Base-by-base conservation (phyloP, 805 yeast species). In the Diddensiella santjacobensis region DNA sequence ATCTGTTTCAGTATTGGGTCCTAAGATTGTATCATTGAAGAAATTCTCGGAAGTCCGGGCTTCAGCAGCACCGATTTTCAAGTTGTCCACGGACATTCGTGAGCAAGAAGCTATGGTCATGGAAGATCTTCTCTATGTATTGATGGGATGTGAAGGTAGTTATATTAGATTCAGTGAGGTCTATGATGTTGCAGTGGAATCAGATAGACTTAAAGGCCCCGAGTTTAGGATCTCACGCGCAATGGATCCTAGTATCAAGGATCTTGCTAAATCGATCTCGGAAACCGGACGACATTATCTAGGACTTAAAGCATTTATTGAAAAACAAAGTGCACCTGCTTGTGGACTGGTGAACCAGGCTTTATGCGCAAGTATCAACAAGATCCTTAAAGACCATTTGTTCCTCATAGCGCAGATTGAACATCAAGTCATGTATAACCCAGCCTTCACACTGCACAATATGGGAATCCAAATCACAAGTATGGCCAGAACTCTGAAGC, bases 321-420 rank as follows among this genome's bases (percentile, higher is more conserved):
- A 83, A 52, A 58, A 67, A 15, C 87, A 84, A 65, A 71, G 81
- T 53, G 68, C 69, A 22, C 68, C 71, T 3, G 59, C 62, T 19
- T 80, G 77, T 60, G 99, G 99, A 0, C 75, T 77, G 45, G 83
- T 85, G 1, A 72, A 84, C 46, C 96, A 89, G 56, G 76, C 85
- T 2, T 67, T 93, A 4, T 86, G 93, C 51, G 72, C 68, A 45
- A 79, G 79, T 36, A 72, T 89, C 2, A 65, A 83, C 33, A 56
- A 61, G 1, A 67, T 75, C 42, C 57, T 81, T 48, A 61, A 67
- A 40, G 63, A 65, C 26, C 62, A 65, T 31, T 41, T 62, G 30
- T 48, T 52, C 22, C 52, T 57, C 8, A 52, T 66, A 15, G 54
- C 63, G 13, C 62, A 66, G 4, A 56, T 84, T n/a, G 89, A 84